Evolutionary conservation across 805 yeast genomes (phyloP).

Genomic region (Pichia phayaonensis): DNA sequence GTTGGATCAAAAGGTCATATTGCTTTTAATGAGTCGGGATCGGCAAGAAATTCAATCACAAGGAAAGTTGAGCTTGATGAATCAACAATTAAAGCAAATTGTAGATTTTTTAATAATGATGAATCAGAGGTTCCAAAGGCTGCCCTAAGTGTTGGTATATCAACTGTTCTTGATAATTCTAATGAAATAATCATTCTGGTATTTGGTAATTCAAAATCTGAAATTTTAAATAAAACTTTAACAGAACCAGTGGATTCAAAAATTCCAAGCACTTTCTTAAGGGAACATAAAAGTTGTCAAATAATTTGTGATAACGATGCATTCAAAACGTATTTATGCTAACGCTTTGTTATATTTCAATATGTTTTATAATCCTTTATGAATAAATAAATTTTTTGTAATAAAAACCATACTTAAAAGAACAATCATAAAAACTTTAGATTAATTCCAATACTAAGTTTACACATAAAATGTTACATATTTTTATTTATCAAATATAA

Average conservation of each 20-base stretch:
- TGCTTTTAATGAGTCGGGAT: constrained; percentile 54
- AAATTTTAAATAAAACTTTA: constrained; percentile 41
- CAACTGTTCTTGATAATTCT: constrained; percentile 49
- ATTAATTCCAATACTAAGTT: too few species aligned
- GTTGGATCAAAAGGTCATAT: constrained; percentile 56
- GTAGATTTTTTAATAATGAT: constrained; percentile 44
- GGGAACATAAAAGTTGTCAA: constrained; percentile 37
- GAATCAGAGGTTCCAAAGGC: constrained; percentile 39
- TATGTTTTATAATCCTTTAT: too few species aligned
- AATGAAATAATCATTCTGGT: constrained; percentile 46
- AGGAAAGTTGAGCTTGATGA: constrained; percentile 40
- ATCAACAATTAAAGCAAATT: constrained; percentile 45
- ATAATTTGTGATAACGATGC: constrained; percentile 45
- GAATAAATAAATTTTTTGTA: too few species aligned
- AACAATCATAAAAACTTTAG: not conserved
- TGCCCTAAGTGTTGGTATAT: constrained; percentile 50
- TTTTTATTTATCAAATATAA: not conserved
- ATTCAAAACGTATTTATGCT: not conserved
- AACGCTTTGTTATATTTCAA: too few species aligned
- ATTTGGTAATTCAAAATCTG: constrained; percentile 39
- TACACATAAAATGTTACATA: not conserved
- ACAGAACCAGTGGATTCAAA: constrained; percentile 33
- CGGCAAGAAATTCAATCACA: constrained; percentile 37
- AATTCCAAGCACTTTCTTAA: constrained; percentile 44
- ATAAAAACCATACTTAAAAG: too few species aligned